Base-by-base conservation (phyloP, 306 rosid species). In the Abrus precatorius region DNA sequence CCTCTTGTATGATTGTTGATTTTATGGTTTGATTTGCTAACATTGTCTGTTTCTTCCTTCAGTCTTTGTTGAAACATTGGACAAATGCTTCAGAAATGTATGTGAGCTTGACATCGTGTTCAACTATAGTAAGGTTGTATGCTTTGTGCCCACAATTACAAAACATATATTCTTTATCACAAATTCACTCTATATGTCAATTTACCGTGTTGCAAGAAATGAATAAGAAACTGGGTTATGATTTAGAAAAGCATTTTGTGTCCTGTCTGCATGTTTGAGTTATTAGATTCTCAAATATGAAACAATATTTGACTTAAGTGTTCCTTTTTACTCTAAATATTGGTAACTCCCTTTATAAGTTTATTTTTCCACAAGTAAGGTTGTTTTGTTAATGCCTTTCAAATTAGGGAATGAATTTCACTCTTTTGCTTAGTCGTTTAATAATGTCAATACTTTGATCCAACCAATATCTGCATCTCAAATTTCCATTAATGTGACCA, bases 41-140 rank as follows among this genome's bases (percentile, higher is more conserved):
- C 84, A 72, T 47, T 32, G 30, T 34, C 38, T 80, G 76, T 86
- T 78, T 29, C 66, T 86, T 78, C 56, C 61, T 81, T 76, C 98
- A 96, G 99, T 96, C 76, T 89, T 96, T 70, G 99, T 96, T 78
- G 99, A 96, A 89, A 92, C 97, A 13, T 60, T 95, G 92, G 98
- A 93, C 90, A 96, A 92, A 83, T 96, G 97, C 94, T 92, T 93
- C 94, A 90, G 82, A 88, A 96, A 96, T 81, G 97, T 96, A 33
- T 93, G 99, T 27, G 98, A 96, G 93, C 92, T 93, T 63, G 99
- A 96, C 48, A 76, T 96, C 4, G 99, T 96, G 81, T 90, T 83
- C 92, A 93, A 96, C 86, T 96, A 93, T 83, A 89, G 91, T 89
- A 96, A 96, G 99, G 98, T 90, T 65, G 77, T 71, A 11, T 69